Evolutionary conservation across 2,329 filamentous ascomycete species (phyloP).

Genomic region (Aspergillus sp.): DNA sequence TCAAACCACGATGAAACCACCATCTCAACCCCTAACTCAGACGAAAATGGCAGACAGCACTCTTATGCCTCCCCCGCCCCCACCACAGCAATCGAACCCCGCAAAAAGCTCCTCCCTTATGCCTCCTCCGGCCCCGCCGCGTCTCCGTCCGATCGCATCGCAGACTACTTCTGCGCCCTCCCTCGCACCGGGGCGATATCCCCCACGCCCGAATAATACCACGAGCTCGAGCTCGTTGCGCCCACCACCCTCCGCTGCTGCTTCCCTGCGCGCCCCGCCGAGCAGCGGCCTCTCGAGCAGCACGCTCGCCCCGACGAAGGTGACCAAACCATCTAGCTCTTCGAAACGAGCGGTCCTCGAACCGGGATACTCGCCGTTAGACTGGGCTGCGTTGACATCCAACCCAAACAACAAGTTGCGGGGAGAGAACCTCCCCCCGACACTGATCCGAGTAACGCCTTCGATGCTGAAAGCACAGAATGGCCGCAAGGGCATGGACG

Average conservation of each 20-base stretch:
- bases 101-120: conserved; percentile 30
- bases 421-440: conserved; percentile 54
- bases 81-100: background rate
- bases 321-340: conserved; percentile 51
- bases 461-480: conserved; percentile 76
- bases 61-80: conserved; percentile 18
- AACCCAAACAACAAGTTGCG: conserved; percentile 67
- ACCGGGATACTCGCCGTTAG: conserved; percentile 91
- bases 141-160: conserved; percentile 27
- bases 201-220: conserved; percentile 30
- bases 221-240: conserved; percentile 36
- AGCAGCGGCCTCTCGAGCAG: conserved; percentile 46
- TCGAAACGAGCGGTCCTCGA: conserved; percentile 57
- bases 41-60: conserved; percentile 9
- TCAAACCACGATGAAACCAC: conserved; percentile 15
- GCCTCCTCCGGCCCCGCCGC: conserved; percentile 38
- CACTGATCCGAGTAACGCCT: conserved; percentile 73
- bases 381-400: conserved; percentile 82
- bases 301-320: conserved; percentile 44
- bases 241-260: conserved; percentile 48
- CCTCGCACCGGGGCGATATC: conserved; percentile 21
- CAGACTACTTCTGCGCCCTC: conserved; percentile 20
- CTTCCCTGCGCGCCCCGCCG: conserved; percentile 44
- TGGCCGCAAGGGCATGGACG: conserved; percentile 79
- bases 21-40: conserved; percentile 10